These are phyloP conservation scores for Rhododendron vialii DNA, from an alignment of 148 eudicot genomes.

Conservation along the genomic window DNA sequence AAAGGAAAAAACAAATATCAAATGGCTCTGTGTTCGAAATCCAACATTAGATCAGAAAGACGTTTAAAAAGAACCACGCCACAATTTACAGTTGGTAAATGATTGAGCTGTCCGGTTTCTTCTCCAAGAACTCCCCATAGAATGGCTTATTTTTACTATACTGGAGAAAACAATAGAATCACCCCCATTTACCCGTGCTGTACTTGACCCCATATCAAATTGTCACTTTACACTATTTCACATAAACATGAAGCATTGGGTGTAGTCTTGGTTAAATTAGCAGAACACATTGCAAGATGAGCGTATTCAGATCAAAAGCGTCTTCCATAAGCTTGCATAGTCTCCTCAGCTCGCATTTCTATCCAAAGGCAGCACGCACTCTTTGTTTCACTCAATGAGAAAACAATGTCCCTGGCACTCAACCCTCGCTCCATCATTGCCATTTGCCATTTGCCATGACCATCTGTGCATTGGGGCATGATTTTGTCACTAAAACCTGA, in stretches of 20 bases:
- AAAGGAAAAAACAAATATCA: not conserved
- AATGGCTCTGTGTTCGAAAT: not conserved
- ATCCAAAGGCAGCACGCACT: not conserved
- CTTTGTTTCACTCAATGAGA: not conserved
- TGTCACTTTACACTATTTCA: not conserved
- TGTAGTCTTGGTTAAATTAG: not conserved
- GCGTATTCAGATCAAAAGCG: not conserved
- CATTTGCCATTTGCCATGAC: not conserved
- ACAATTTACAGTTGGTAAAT: not conserved
- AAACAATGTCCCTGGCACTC: not conserved
- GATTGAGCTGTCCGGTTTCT: not conserved
- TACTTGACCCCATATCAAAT: not conserved
- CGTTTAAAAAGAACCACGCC: not conserved
- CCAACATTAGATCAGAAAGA: not conserved
- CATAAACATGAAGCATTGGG: not conserved
- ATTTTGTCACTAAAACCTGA: not conserved
- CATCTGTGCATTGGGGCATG: not conserved
- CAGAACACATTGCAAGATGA: not conserved
- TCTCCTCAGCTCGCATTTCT: not conserved
- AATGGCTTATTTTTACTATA: not conserved
- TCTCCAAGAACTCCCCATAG: not conserved
- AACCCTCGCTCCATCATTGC: not conserved
- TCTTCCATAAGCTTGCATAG: not conserved
- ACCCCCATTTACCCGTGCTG: not conserved
- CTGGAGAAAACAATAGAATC: not conserved